Conservation (phyloP, 2,329 filamentous ascomycete genomes). For the Neonectria punicea region DNA sequence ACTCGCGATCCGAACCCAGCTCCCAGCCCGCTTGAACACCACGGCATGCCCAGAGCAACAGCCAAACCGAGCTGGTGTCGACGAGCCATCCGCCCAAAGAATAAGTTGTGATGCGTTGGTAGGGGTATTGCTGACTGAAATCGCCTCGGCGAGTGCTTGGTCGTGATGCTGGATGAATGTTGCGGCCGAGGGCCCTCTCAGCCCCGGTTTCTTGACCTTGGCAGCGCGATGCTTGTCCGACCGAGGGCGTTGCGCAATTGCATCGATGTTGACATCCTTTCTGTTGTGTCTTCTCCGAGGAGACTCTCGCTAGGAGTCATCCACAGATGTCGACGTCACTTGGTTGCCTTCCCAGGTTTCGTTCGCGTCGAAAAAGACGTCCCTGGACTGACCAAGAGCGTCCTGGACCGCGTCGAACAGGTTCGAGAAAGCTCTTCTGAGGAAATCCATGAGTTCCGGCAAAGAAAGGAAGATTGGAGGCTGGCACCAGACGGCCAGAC, state of each 20-base stretch:
- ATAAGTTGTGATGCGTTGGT: conserved; percentile 8
- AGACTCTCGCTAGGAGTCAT: neutral
- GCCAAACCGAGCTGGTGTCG: neutral
- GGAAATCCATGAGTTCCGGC: neutral
- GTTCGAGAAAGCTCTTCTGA: neutral
- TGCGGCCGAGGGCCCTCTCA: neutral
- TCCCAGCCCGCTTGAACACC: conserved; percentile 2
- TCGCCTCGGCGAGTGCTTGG: conserved; percentile 11
- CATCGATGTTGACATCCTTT: neutral
- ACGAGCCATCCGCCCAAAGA: conserved; percentile 26
- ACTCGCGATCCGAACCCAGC: conserved; percentile 26
- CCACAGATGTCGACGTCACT: neutral
- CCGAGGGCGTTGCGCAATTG: neutral
- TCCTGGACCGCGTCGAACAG: neutral
- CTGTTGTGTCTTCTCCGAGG: neutral
- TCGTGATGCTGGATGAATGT: neutral
- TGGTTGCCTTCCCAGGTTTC: neutral
- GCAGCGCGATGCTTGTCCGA: neutral
- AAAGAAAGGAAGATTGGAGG: neutral
- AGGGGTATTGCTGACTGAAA: neutral
- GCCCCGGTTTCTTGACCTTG: neutral
- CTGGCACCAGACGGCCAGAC: neutral
- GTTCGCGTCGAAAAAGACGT: neutral
- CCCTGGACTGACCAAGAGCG: neutral
- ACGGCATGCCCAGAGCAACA: conserved; percentile 5